A percentile compares a stretch with the other conserved stretches of the same genome.
phyloP scores from a whole-genome alignment of 805 yeast species.

The Yamadazyma laniorum region DNA sequence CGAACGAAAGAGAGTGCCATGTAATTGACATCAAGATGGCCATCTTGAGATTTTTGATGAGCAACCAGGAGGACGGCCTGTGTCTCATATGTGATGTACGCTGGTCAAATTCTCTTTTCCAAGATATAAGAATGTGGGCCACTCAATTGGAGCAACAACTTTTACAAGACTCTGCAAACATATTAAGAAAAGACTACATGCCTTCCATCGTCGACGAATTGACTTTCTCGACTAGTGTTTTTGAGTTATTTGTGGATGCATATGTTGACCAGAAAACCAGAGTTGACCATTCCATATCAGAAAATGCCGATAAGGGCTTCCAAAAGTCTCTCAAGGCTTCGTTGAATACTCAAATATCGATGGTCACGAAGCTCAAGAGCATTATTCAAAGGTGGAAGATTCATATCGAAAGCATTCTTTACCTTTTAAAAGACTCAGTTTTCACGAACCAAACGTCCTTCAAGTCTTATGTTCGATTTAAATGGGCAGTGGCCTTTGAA shows the following conservation, averaged over 20 bases:
- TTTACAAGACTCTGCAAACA: conserved; percentile 8
- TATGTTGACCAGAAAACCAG: conserved; percentile 34
- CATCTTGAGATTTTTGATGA: conserved; percentile 25
- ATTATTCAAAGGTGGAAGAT: conserved; percentile 50
- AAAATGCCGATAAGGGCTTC: conserved; percentile 15
- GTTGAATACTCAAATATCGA: conserved; percentile 36
- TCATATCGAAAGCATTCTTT: conserved; percentile 9
- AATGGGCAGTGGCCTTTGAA: conserved; percentile 35
- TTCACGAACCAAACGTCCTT: not conserved
- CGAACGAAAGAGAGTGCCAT: conserved; percentile 6
- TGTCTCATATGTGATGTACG: conserved; percentile 35
- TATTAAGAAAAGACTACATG: not conserved
- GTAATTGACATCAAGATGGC: conserved; percentile 20
- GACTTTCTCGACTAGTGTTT: conserved; percentile 35
- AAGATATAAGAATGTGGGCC: conserved; percentile 35
- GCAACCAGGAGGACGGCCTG: conserved; percentile 13
- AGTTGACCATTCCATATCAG: conserved; percentile 19
- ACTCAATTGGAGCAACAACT: conserved; percentile 27
- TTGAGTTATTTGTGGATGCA: conserved; percentile 47
- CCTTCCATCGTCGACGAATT: conserved; percentile 12
- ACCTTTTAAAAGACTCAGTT: not conserved
- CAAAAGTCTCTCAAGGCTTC: conserved; percentile 25
- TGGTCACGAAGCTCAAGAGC: conserved; percentile 36
- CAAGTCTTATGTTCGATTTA: conserved; percentile 14
- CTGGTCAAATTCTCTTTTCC: conserved; percentile 39